Percentiles rank a stretch among this genome's conserved stretches.
These are phyloP conservation scores for Podospora australis DNA, from an alignment of 495 filamentous ascomycete species.

Conservation along the genomic window DNA sequence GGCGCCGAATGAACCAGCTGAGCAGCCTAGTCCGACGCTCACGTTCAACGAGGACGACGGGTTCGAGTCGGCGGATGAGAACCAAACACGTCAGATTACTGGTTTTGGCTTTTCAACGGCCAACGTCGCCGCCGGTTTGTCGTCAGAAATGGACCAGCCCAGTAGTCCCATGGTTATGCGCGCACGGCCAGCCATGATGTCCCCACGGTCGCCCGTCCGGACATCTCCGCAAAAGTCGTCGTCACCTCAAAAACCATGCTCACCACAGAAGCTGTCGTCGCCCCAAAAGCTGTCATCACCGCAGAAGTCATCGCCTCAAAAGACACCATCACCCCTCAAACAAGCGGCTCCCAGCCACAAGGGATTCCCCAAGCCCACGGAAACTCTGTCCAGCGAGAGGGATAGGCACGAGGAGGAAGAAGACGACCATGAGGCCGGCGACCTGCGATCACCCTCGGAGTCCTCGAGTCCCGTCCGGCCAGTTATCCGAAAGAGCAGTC, in stretches of 20 bases:
- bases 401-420: constrained; percentile 4
- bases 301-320: constrained; percentile 21
- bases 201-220: constrained; percentile 17
- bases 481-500: constrained; percentile 79
- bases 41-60: constrained; percentile 23
- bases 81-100: constrained; percentile 27
- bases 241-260: constrained; percentile 7
- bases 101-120: too few species aligned
- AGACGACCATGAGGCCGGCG: constrained; percentile 39
- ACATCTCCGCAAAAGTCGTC: constrained; percentile 5
- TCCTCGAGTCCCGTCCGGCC: constrained; percentile 44
- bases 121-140: constrained; percentile 6
- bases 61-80: constrained; percentile 67
- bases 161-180: constrained; percentile 16
- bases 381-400: constrained; percentile 6
- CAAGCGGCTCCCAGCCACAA: constrained; percentile 1
- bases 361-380: constrained; percentile 16
- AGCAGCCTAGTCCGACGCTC: constrained; percentile 18
- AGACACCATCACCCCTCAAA: constrained; percentile 12
- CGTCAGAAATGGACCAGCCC: constrained; percentile 5
- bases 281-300: too few species aligned
- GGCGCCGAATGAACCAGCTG: constrained; percentile 4
- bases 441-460: constrained; percentile 42
- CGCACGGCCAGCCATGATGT: constrained; percentile 16
- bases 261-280: constrained; percentile 1